These are phyloP conservation scores for Neoboletus magnificus DNA, from an alignment of 768 basidiomycete species.

Conservation along the genomic window DNA sequence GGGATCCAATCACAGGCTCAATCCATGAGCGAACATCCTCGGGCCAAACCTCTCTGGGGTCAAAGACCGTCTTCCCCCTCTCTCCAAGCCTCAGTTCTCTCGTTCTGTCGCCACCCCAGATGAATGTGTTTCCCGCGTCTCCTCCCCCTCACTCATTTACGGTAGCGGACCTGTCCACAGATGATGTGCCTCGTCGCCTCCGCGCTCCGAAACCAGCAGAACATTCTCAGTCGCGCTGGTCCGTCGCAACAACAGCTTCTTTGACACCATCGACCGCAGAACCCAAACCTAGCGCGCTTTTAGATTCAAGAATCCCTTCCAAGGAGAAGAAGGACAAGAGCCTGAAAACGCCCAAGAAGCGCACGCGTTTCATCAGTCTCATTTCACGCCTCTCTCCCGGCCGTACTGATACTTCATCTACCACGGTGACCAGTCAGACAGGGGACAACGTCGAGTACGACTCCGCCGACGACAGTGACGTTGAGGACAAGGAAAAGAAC, in stretches of 20 bases:
- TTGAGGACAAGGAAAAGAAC: slow-evolving; percentile 15
- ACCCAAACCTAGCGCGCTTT: background rate
- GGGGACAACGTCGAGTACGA: slow-evolving; percentile 19
- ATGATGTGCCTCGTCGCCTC: background rate
- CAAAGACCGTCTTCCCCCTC: background rate
- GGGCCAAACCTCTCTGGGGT: background rate
- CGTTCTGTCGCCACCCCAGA: slow-evolving; percentile 1
- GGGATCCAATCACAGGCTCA: background rate
- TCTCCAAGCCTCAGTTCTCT: slow-evolving; percentile 6
- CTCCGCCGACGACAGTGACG: slow-evolving; percentile 21
- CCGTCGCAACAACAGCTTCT: slow-evolving; percentile 32
- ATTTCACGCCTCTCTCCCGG: slow-evolving; percentile 31
- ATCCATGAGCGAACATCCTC: slow-evolving; percentile 5
- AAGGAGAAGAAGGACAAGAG: slow-evolving; percentile 22
- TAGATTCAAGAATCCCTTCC: slow-evolving; percentile 12
- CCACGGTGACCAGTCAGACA: background rate
- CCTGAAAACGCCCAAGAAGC: slow-evolving; percentile 28
- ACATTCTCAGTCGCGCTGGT: slow-evolving; percentile 26
- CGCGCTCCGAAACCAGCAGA: background rate
- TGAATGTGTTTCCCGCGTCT: slow-evolving; percentile 6
- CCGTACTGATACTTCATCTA: slow-evolving; percentile 20
- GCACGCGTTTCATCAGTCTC: slow-evolving; percentile 32
- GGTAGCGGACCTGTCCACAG: background rate
- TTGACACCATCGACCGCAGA: slow-evolving; percentile 17
- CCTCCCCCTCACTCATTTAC: background rate